A percentile compares a stretch with the other conserved stretches of the same genome.
These are phyloP conservation scores for Psilocybe cubensis DNA, from an alignment of 768 basidiomycete species.

Conservation along the genomic window DNA sequence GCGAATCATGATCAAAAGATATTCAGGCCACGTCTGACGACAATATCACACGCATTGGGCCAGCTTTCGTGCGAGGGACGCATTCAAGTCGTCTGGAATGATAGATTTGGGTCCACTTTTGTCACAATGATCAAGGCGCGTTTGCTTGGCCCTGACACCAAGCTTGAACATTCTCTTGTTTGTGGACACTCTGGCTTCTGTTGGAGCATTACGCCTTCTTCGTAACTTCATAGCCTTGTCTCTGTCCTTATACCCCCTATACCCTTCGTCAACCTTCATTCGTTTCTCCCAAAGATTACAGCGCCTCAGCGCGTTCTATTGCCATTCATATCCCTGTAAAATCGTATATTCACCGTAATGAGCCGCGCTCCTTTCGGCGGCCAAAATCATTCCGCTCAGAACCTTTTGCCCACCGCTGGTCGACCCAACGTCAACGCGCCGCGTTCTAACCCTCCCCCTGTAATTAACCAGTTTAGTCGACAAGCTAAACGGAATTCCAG, in stretches of 20 bases:
- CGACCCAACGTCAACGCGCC: slow-evolving; percentile 6
- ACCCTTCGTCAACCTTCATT: neutral
- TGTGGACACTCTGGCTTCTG: neutral
- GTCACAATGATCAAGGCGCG: neutral
- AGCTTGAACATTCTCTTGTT: neutral
- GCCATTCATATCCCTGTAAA: neutral
- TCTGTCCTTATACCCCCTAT: neutral
- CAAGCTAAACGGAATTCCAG: neutral
- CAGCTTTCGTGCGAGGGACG: slow-evolving; percentile 10
- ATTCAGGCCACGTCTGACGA: neutral
- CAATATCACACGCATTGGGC: slow-evolving; percentile 2
- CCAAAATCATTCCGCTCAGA: slow-evolving; percentile 1
- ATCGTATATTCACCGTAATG: slow-evolving; percentile 5
- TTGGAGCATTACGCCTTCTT: neutral
- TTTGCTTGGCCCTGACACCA: neutral
- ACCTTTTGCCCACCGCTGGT: slow-evolving; percentile 12
- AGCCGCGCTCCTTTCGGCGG: neutral
- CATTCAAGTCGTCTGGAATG: neutral
- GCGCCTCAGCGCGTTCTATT: slow-evolving; percentile 1
- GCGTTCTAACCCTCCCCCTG: neutral
- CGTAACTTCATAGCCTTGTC: neutral
- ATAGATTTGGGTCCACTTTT: neutral
- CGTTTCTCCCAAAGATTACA: neutral
- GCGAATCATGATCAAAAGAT: slow-evolving; percentile 5
- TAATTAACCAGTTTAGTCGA: neutral